These are phyloP conservation scores for Acephala macrosclerotiorum DNA, from an alignment of 2,329 filamentous ascomycete species.

Conservation along the genomic window DNA sequence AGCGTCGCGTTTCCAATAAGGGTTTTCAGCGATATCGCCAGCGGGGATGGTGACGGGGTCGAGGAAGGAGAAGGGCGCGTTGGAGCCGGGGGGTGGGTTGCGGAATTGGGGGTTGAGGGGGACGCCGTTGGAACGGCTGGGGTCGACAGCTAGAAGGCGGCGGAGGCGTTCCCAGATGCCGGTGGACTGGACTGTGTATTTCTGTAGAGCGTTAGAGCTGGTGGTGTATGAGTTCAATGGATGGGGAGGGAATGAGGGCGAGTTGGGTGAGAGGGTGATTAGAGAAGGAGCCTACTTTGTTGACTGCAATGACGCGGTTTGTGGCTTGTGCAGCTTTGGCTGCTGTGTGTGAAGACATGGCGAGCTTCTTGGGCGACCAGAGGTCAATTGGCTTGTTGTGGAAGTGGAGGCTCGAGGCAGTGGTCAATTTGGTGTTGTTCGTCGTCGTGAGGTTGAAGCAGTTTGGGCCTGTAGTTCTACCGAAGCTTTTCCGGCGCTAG, in stretches of 20 bases:
- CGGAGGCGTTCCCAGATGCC: conserved; percentile 90
- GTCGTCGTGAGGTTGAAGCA: conserved; percentile 24
- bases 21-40: conserved; percentile 87
- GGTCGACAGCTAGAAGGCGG: conserved; percentile 79
- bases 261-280: conserved; percentile 25
- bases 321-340: conserved; percentile 66
- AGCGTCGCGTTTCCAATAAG: conserved; percentile 94
- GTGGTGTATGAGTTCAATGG: conserved; percentile 15
- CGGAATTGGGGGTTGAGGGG: conserved; percentile 94
- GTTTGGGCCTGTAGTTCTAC: not conserved
- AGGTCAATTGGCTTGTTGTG: conserved; percentile 38
- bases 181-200: conserved; percentile 92
- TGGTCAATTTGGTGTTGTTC: conserved; percentile 7
- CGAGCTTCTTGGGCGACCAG: conserved; percentile 33
- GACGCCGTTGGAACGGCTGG: conserved; percentile 88
- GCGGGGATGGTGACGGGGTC: conserved; percentile 87
- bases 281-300: conserved; percentile 57
- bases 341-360: conserved; percentile 56
- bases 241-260: conserved; percentile 15
- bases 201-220: conserved; percentile 61
- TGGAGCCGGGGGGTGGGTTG: conserved; percentile 79
- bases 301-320: conserved; percentile 61
- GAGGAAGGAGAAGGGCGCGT: conserved; percentile 75
- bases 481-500: conserved; percentile 18
- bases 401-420: conserved; percentile 14